These are phyloP conservation scores for rapeseed (Brassica napus) DNA, from an alignment of 345 rosid genomes.

Conservation along the genomic window Da-Ae NC_063441.1:21939501-21940000, in stretches of 20 bases:
- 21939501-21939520: not conserved
- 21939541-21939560: slow-evolving; percentile 22
- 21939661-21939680: slow-evolving; percentile 85
- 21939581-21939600: slow-evolving; percentile 50
- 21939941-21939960: slow-evolving; percentile 44
- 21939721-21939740: slow-evolving; percentile 47
- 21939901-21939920: slow-evolving; percentile 72
- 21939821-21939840: slow-evolving; percentile 11
- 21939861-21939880: slow-evolving; percentile 72
- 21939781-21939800: not conserved
- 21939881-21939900: slow-evolving; percentile 54
- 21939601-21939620: slow-evolving; percentile 92
- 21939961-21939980: slow-evolving; percentile 68
- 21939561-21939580: not conserved
- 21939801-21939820: slow-evolving; percentile 5
- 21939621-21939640: slow-evolving; percentile 86
- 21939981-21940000: slow-evolving; percentile 62
- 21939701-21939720: slow-evolving; percentile 65
- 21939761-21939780: slow-evolving; percentile 2
- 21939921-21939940: slow-evolving; percentile 56
- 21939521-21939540: not conserved
- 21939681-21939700: slow-evolving; percentile 98
- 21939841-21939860: slow-evolving; percentile 53
- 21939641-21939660: slow-evolving; percentile 88
- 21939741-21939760: slow-evolving; percentile 19